These are phyloP conservation scores for Kwoniella sp. DNA, from an alignment of 768 basidiomycete species.

Conservation along the genomic window DNA sequence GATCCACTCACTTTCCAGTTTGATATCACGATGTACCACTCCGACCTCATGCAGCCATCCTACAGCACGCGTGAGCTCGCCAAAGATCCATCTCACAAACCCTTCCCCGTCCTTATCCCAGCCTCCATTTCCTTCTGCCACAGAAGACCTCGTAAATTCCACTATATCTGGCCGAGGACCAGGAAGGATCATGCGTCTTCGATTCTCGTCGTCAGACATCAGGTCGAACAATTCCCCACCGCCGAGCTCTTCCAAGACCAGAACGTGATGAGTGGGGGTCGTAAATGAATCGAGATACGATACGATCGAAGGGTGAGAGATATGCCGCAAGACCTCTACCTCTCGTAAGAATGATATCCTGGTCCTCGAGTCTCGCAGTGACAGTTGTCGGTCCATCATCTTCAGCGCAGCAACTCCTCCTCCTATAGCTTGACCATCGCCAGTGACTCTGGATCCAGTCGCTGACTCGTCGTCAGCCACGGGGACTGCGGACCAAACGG, in stretches of 20 bases:
- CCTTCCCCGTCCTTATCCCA: constrained; percentile 36
- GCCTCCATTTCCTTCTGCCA: constrained; percentile 12
- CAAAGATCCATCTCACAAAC: constrained; percentile 70
- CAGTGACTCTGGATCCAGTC: neutral
- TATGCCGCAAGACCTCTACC: constrained; percentile 80
- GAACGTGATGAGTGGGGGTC: constrained; percentile 71
- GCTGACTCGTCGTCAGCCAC: neutral
- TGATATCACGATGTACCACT: constrained; percentile 87
- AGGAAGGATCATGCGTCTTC: constrained; percentile 57
- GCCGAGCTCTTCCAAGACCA: constrained; percentile 73
- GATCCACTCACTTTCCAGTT: constrained; percentile 63
- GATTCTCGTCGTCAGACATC: constrained; percentile 61
- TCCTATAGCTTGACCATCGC: neutral
- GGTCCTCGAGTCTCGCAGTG: constrained; percentile 68
- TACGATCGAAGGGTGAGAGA: constrained; percentile 79
- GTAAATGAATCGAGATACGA: constrained; percentile 71
- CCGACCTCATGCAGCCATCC: constrained; percentile 85
- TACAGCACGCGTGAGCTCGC: constrained; percentile 74
- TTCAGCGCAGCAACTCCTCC: constrained; percentile 61
- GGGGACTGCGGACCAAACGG: constrained; percentile 49
- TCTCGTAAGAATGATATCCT: constrained; percentile 77
- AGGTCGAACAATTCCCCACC: constrained; percentile 83
- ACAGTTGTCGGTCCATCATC: constrained; percentile 60
- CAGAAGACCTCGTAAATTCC: neutral
- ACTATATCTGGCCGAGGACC: constrained; percentile 14